Evolutionary conservation across 2,329 filamentous ascomycete genomes (phyloP).

Genomic region (Aspergillus costaricaensis): DNA sequence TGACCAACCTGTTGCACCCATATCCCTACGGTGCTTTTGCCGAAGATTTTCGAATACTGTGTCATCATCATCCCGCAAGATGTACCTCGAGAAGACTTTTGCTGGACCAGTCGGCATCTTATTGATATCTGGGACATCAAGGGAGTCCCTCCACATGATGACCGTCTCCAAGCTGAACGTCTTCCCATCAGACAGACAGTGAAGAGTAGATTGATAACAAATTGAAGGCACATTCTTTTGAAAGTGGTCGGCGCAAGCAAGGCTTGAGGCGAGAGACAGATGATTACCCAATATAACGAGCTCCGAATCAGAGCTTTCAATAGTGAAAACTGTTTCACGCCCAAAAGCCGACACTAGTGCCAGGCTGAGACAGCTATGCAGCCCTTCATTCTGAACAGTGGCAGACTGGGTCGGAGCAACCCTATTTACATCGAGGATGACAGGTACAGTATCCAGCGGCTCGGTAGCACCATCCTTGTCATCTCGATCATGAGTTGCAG

Average conservation of each 20-base stretch:
- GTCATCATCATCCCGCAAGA: conserved; percentile 25
- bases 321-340: conserved; percentile 22
- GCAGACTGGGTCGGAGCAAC: neutral
- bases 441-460: conserved; percentile 18
- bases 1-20: conserved; percentile 26
- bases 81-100: conserved; percentile 33
- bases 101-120: conserved; percentile 20
- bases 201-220: conserved; percentile 37
- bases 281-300: conserved; percentile 26
- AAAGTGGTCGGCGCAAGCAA: conserved; percentile 31
- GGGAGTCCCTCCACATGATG: conserved; percentile 40
- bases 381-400: neutral
- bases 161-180: conserved; percentile 33
- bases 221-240: conserved; percentile 24
- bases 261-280: conserved; percentile 23
- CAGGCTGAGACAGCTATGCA: conserved; percentile 22
- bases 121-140: conserved; percentile 27
- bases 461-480: neutral
- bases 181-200: conserved; percentile 16
- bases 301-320: conserved; percentile 18
- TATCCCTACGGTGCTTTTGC: neutral
- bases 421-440: conserved; percentile 21
- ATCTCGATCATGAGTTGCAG: neutral
- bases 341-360: conserved; percentile 23
- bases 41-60: neutral